Base-by-base conservation (phyloP, 371 early-diverging fungal species). In the Gilbertella persicaria region DNA sequence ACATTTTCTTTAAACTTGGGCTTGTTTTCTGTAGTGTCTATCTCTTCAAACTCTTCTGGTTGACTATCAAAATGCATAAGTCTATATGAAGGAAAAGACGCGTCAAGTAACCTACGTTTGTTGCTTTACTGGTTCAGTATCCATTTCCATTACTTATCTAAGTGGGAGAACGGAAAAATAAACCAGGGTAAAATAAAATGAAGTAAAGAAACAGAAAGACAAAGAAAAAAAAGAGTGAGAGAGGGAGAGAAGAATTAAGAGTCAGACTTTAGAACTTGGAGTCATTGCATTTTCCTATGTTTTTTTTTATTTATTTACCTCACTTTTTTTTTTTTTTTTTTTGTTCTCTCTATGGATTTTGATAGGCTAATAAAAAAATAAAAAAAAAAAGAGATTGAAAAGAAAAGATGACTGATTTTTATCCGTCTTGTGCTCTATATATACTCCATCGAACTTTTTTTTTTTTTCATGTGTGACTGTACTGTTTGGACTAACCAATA, bases 31-130 rank as follows among this genome's bases (percentile, higher is more conserved):
- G 46, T 23, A 16, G 38, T 59, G 30, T 59, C 60, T 21, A 59
- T 53, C 24, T 59, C 60, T 48, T 53, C 44, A 48, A 59, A 59
- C 26, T 52, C 48, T 53, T 59, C 60, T 30, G 36, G 44, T 46
- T 29, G 3, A 17, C 5, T 5, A 29, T 29, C 8, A 25, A 14
- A 29, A 45, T 2, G 29, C 1, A 45, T 45, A 14, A 33, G 33
- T 33, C 13, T 33, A 2, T 24, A 24, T 24, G 8, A 13, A 5
- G 28, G 9, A 26, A 26, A 46, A 17, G n/a, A 44, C 45, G 45
- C 54, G 45, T 45, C 36, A 12, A 20, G 7, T 13, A n/a, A 35
- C 13, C 36, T 44, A 50, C 57, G 29, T 36, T 49, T 37, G 30
- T n/a, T 56, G 49, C 20, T 36, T 13, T 21, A 25, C 28, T 9